A percentile compares a stretch with the other conserved stretches of the same genome.
Evolutionary conservation across 78 protist species (phyloP).

Genomic region (Dictyostelium brefeldianum): DNA sequence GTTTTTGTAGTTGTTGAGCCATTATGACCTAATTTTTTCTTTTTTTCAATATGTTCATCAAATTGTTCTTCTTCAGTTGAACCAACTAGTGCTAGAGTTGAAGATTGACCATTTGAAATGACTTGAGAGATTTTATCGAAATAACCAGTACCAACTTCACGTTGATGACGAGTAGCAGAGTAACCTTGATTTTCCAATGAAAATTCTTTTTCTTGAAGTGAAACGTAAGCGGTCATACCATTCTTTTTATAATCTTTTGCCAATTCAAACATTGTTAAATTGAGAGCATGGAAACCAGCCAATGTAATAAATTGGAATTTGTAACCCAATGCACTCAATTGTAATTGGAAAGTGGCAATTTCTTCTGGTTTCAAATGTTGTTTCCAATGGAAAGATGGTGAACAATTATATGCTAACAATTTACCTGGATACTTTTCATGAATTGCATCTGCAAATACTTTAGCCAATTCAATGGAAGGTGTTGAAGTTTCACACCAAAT

Average conservation of each 20-base stretch:
- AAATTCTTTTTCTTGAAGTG: conserved; percentile 67
- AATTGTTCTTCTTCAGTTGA: conserved; percentile 83
- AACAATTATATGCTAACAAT: conserved; percentile 94
- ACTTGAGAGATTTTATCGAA: conserved; percentile 65
- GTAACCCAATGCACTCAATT: conserved; percentile 90
- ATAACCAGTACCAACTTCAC: conserved; percentile 81
- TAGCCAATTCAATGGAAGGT: conserved; percentile 92
- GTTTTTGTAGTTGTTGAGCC: neutral
- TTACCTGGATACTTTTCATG: conserved; percentile 83
- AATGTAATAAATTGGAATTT: conserved; percentile 97
- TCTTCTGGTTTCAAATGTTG: conserved; percentile 90
- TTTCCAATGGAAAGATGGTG: conserved; percentile 98
- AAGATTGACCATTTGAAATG: conserved; percentile 80
- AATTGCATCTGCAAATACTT: conserved; percentile 88
- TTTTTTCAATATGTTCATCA: conserved; percentile 38
- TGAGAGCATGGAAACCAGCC: conserved; percentile 96
- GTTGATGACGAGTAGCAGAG: conserved; percentile 77
- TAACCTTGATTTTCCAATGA: conserved; percentile 40
- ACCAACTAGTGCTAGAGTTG: conserved; percentile 75
- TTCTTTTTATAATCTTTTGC: conserved; percentile 18
- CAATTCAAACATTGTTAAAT: conserved; percentile 67
- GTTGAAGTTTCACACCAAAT: conserved; percentile 95
- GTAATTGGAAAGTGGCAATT: conserved; percentile 86
- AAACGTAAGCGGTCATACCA: conserved; percentile 74
- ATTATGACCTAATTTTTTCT: conserved; percentile 15